Evolutionary conservation across 2,329 filamentous ascomycete genomes (phyloP).

Genomic region (Bisporella sp.): DNA sequence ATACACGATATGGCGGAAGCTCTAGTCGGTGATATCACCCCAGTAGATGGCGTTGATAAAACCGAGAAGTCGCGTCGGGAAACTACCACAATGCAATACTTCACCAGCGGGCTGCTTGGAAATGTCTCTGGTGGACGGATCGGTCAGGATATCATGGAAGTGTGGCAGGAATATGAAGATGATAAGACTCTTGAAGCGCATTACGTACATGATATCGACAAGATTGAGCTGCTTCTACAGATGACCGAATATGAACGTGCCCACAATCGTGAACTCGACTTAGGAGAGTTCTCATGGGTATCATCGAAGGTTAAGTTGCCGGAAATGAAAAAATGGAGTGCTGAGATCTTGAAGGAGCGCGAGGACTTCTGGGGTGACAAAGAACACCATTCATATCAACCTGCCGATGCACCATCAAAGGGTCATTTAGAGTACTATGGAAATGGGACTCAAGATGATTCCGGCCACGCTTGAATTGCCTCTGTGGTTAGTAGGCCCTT

Average conservation of each 20-base stretch:
- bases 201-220: constrained; percentile 96
- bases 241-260: constrained; percentile 93
- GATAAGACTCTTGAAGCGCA: constrained; percentile 73
- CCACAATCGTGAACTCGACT: constrained; percentile 57
- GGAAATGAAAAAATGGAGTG: constrained; percentile 76
- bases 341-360: constrained; percentile 69
- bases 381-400: constrained; percentile 24
- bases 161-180: constrained; percentile 97
- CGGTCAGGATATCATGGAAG: constrained; percentile 63
- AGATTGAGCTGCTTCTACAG: constrained; percentile 89
- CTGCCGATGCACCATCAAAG: too few species aligned
- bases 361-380: constrained; percentile 59
- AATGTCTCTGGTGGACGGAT: constrained; percentile 64
- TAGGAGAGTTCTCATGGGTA: constrained; percentile 83
- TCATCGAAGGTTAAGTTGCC: constrained; percentile 63
- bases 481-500: too few species aligned
- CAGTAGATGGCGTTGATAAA: constrained; percentile 79
- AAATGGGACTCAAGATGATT: too few species aligned
- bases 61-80: constrained; percentile 85
- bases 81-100: constrained; percentile 84
- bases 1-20: constrained; percentile 97
- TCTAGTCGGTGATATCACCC: constrained; percentile 93
- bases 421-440: too few species aligned
- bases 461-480: too few species aligned
- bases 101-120: constrained; percentile 63